These are phyloP conservation scores for Cyclostephanos tholiformis DNA, from an alignment of 108 stramenopile genomes.

Conservation along the genomic window DNA sequence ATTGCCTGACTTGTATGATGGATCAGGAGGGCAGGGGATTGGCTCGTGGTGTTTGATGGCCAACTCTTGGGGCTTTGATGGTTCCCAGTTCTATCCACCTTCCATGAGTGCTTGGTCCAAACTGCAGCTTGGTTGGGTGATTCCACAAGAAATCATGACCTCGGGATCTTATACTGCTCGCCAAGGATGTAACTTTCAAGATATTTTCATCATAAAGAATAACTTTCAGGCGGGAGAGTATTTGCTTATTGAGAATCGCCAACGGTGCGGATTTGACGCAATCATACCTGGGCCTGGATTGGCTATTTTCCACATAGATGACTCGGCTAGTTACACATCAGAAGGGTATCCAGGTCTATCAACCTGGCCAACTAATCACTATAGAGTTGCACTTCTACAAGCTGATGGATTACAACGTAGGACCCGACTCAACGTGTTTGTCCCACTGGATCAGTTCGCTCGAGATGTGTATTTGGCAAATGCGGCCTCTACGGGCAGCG, in stretches of 20 bases:
- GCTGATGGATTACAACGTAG: slow-evolving; percentile 83
- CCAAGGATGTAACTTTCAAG: slow-evolving; percentile 30
- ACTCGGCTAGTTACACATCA: slow-evolving; percentile 25
- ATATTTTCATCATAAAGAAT: slow-evolving; percentile 49
- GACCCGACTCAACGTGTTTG: no score
- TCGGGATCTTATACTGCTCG: slow-evolving; percentile 47
- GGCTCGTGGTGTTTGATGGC: slow-evolving; percentile 52
- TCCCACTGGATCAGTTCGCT: no score
- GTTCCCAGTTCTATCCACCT: slow-evolving; percentile 52
- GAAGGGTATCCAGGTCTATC: slow-evolving; percentile 52
- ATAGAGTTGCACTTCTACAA: slow-evolving; percentile 63
- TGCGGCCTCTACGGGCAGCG: no score
- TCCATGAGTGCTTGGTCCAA: slow-evolving; percentile 59
- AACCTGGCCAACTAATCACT: slow-evolving; percentile 75
- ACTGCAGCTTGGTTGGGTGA: slow-evolving; percentile 55
- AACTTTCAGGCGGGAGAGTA: slow-evolving; percentile 59
- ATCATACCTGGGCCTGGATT: slow-evolving; percentile 52
- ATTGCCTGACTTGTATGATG: slow-evolving; percentile 55
- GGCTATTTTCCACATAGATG: slow-evolving; percentile 69
- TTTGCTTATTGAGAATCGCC: slow-evolving; percentile 71
- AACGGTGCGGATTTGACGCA: slow-evolving; percentile 54
- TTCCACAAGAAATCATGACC: slow-evolving; percentile 34
- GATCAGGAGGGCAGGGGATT: slow-evolving; percentile 39
- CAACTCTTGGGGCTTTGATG: slow-evolving; percentile 54
- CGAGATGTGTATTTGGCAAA: no score